Percentiles rank a stretch among this genome's conserved stretches.
These are phyloP conservation scores for Brassica nigra DNA, from an alignment of 345 rosid species.

Conservation along the genomic window DNA sequence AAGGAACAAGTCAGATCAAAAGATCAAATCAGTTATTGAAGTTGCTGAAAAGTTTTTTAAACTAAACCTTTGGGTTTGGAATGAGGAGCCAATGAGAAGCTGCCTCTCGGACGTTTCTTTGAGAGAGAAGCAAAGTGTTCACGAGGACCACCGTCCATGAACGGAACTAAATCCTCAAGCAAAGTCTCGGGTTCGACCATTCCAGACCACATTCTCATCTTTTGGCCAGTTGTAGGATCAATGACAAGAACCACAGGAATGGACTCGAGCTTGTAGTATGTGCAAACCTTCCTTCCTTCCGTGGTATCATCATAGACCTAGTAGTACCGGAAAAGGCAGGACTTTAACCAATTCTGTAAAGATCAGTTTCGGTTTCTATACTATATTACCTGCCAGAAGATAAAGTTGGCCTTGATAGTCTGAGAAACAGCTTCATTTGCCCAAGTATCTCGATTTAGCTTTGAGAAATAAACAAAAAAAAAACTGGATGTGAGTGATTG, in stretches of 20 bases:
- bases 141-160: conserved; percentile 95
- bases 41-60: neutral
- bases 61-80: conserved; percentile 63
- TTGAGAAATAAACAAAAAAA: conserved; percentile 40
- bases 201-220: conserved; percentile 87
- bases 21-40: neutral
- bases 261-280: conserved; percentile 79
- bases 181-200: conserved; percentile 90
- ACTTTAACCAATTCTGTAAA: neutral
- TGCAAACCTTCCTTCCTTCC: conserved; percentile 93
- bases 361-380: conserved; percentile 1
- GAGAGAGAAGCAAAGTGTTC: conserved; percentile 72
- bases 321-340: neutral
- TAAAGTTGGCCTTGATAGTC: conserved; percentile 81
- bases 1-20: conserved; percentile 12
- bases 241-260: conserved; percentile 91
- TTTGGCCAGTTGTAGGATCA: conserved; percentile 97
- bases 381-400: conserved; percentile 89
- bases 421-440: conserved; percentile 96
- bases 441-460: conserved; percentile 99
- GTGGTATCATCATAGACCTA: conserved; percentile 91
- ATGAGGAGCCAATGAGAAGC: conserved; percentile 58
- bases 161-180: conserved; percentile 88
- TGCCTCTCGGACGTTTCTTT: conserved; percentile 89
- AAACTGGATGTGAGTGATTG: conserved; percentile 8